Base-by-base conservation (phyloP, 805 yeast genomes). In the Lachancea lanzarotensis region DNA sequence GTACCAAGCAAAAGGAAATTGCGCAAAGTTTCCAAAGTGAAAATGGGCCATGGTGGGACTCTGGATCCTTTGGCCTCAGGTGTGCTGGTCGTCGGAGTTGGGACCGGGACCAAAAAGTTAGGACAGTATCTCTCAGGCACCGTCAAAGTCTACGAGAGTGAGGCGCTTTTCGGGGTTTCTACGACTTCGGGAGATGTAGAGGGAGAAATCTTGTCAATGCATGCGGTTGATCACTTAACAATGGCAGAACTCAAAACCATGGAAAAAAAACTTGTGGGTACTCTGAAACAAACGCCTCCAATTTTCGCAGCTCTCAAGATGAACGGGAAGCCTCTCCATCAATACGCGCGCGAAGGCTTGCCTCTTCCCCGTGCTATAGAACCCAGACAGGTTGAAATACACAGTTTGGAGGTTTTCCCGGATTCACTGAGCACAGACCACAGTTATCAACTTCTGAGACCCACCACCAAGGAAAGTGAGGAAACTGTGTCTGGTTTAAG, bases 21-120 rank as follows among this genome's bases (percentile, higher is more conserved):
- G 25, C 67, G 73, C 19, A 71, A 71, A 27, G 68, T 76, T 3
- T 53, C 67, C 5, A 81, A 81, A 54, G 80, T 90, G 29, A 93
- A 93, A 58, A 83, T 91, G 72, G 99, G 99, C 1, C 99, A 93
- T 63, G 99, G 98, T 16, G 99, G 99, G 9, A 93, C 99, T 0
- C 70, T 93, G 32, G 99, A 93, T 58, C 97, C 98, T 0, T 66
- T 86, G 35, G 99, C 99, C 0, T 81, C 89, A n/a, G 99, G 99
- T 10, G 90, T 91, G 1, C 64, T 86, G 35, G 91, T 95, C 1
- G 73, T 93, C 45, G 99, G 98, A 4, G 78, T 93, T n/a, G 96
- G 96, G 5, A 50, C 72, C 1, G 98, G 98, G 2, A 93, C 99
- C 2, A 95, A 91, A 62, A 70, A 76, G 59, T 69, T 93, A 35